phyloP scores from a whole-genome alignment of 75 land plant genomes.

The Selaginella moellendorffii region DNA sequence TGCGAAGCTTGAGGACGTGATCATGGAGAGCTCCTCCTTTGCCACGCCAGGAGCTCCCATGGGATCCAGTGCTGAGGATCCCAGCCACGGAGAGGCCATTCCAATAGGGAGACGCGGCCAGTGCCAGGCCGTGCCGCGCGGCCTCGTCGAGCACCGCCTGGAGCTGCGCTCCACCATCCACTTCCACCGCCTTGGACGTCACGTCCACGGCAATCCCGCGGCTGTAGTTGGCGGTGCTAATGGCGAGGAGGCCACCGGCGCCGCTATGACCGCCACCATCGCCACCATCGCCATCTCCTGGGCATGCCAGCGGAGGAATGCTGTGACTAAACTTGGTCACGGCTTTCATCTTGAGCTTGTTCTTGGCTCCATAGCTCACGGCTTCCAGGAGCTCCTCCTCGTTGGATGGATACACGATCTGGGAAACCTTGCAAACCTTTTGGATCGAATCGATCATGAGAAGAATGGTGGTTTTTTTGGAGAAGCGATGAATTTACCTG shows the following conservation, averaged over 20 bases:
- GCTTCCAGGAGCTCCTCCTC: not conserved
- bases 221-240: not conserved
- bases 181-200: not conserved
- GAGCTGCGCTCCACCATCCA: constrained; percentile 6
- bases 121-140: not conserved
- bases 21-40: constrained; percentile 4
- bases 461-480: not conserved
- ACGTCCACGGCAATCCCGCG: not conserved
- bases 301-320: constrained; percentile 2
- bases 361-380: not conserved
- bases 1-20: not conserved
- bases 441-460: not conserved
- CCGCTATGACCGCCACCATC: too few species aligned
- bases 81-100: constrained; percentile 9
- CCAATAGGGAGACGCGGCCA: constrained; percentile 3
- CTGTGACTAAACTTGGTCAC: constrained; percentile 4
- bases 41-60: not conserved
- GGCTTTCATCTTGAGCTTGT: not conserved
- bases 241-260: too few species aligned
- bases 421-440: not conserved
- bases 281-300: not conserved
- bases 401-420: not conserved
- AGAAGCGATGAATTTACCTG: not conserved
- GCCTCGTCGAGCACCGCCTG: constrained; percentile 1
- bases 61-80: constrained; percentile 2